Percentiles rank a stretch among this genome's conserved stretches.
These are phyloP conservation scores for Rosa chinensis DNA, from an alignment of 306 rosid species.

Conservation along the genomic window DNA sequence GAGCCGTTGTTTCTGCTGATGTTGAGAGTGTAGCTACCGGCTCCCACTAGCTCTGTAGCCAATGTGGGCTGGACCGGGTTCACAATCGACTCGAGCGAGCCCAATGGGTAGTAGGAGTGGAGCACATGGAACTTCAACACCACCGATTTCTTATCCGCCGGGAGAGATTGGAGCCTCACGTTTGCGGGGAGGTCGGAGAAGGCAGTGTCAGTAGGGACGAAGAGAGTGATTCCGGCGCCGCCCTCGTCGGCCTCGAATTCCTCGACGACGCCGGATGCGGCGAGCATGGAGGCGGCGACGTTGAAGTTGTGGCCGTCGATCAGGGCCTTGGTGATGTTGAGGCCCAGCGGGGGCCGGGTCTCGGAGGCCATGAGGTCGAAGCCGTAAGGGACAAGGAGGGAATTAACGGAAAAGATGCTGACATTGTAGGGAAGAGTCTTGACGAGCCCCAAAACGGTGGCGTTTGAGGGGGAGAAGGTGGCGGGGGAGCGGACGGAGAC, in stretches of 20 bases:
- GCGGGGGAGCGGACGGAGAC: slow-evolving; percentile 66
- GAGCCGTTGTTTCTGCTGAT: slow-evolving; percentile 78
- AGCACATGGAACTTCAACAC: slow-evolving; percentile 81
- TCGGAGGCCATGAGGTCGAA: slow-evolving; percentile 93
- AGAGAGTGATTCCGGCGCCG: slow-evolving; percentile 92
- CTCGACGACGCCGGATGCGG: slow-evolving; percentile 81
- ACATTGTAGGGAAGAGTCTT: slow-evolving; percentile 87
- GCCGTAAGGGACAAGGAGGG: slow-evolving; percentile 74
- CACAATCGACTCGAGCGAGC: slow-evolving; percentile 78
- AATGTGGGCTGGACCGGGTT: slow-evolving; percentile 97
- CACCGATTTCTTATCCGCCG: slow-evolving; percentile 82
- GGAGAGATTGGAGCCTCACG: slow-evolving; percentile 62
- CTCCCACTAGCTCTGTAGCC: slow-evolving; percentile 90
- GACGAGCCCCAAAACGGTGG: slow-evolving; percentile 55
- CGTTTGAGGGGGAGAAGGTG: slow-evolving; percentile 62
- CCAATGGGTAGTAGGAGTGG: slow-evolving; percentile 87
- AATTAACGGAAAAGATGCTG: slow-evolving; percentile 64
- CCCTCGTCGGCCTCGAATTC: slow-evolving; percentile 94
- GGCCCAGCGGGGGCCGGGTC: slow-evolving; percentile 61
- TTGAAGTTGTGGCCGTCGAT: slow-evolving; percentile 87
- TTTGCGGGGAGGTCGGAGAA: slow-evolving; percentile 68
- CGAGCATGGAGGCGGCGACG: slow-evolving; percentile 83
- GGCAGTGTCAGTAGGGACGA: slow-evolving; percentile 77
- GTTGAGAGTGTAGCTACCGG: slow-evolving; percentile 82
- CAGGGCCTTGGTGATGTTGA: slow-evolving; percentile 74